These are phyloP conservation scores for Hemisphaericaspora xylanilytica DNA, from an alignment of 1,139 yeast genomes.

Conservation along the genomic window DNA sequence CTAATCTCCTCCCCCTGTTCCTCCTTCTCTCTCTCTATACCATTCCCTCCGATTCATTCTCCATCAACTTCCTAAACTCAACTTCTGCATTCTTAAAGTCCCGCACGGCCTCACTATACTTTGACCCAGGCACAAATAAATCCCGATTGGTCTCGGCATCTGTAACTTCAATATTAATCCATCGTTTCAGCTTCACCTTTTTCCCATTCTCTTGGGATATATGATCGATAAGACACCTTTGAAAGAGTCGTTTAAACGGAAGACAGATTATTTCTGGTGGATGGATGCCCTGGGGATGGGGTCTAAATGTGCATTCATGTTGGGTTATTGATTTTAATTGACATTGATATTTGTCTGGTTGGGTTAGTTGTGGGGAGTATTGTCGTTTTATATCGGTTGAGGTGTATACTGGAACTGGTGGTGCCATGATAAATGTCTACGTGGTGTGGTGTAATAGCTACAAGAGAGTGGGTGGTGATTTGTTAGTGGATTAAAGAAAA, in stretches of 20 bases:
- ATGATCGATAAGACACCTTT: constrained; percentile 40
- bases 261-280: constrained; percentile 48
- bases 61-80: constrained; percentile 36
- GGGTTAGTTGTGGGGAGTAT: constrained; percentile 27
- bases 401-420: constrained; percentile 45
- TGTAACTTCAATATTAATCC: constrained; percentile 49
- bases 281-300: constrained; percentile 14
- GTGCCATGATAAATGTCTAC: too few species aligned
- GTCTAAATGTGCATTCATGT: constrained; percentile 47
- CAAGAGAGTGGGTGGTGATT: too few species aligned
- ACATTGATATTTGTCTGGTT: constrained; percentile 40
- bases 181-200: constrained; percentile 24
- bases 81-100: constrained; percentile 41
- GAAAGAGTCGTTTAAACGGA: constrained; percentile 54
- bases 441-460: too few species aligned
- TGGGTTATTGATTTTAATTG: constrained; percentile 45
- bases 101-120: constrained; percentile 27
- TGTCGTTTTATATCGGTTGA: constrained; percentile 27
- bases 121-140: constrained; percentile 22
- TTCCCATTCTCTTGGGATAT: constrained; percentile 24
- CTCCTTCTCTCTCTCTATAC: constrained; percentile 1
- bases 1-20: neutral
- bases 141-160: constrained; percentile 33
- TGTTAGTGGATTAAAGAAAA: too few species aligned
- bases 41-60: constrained; percentile 20